These are phyloP conservation scores for Teunomyces pallodes DNA, from an alignment of 805 yeast genomes.

Conservation along the genomic window DNA sequence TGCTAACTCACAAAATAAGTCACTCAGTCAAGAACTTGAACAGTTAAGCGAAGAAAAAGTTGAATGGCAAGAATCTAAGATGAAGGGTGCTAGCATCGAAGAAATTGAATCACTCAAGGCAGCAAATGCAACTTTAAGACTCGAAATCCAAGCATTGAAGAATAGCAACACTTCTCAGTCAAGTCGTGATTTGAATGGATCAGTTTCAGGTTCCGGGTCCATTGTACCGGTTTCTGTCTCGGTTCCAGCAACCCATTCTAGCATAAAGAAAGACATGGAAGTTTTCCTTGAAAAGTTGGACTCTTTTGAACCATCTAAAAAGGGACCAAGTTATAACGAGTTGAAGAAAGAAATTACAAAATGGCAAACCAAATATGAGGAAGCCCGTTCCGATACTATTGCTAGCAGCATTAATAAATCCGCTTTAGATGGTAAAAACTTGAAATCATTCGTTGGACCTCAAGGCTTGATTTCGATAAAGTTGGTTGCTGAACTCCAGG, in stretches of 20 bases:
- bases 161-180: conserved; percentile 7
- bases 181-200: background rate
- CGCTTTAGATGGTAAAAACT: conserved; percentile 18
- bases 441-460: conserved; percentile 28
- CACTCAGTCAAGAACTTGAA: conserved; percentile 19
- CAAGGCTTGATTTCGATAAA: conserved; percentile 48
- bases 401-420: conserved; percentile 18
- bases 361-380: conserved; percentile 54
- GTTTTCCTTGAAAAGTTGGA: conserved; percentile 27
- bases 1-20: conserved; percentile 17
- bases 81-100: conserved; percentile 3
- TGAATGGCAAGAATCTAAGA: conserved; percentile 6
- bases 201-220: background rate
- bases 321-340: conserved; percentile 3
- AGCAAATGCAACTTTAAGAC: conserved; percentile 31
- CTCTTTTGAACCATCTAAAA: conserved; percentile 19
- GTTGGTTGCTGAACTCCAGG: conserved; percentile 44
- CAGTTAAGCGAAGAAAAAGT: conserved; percentile 15
- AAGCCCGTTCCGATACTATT: conserved; percentile 37
- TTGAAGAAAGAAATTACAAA: conserved; percentile 33
- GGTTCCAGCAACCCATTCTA: background rate
- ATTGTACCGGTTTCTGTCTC: background rate
- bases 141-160: conserved; percentile 39
- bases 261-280: conserved; percentile 18
- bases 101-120: conserved; percentile 31